These are phyloP conservation scores for Pinus taeda DNA, from an alignment of 75 land plant species.

Conservation along the genomic window DNA sequence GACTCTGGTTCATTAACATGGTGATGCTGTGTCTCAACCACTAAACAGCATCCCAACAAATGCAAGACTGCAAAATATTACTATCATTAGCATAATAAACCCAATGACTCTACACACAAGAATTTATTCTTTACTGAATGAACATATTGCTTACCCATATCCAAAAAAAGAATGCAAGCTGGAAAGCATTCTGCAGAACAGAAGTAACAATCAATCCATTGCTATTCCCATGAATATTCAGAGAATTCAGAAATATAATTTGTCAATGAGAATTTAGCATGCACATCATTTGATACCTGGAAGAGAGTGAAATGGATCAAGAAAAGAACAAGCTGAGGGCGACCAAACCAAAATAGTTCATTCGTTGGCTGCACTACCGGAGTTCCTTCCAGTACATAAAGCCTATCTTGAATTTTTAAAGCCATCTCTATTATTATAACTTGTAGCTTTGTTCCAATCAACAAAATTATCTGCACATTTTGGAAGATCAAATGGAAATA, in stretches of 20 bases:
- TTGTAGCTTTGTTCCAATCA: constrained; percentile 77
- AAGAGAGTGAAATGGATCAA: constrained; percentile 72
- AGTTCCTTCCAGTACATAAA: constrained; percentile 42
- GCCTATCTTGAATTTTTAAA: constrained; percentile 35
- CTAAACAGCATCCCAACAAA: no score
- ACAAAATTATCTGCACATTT: constrained; percentile 46
- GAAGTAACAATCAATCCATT: not conserved
- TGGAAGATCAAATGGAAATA: not conserved
- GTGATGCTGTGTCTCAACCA: no score
- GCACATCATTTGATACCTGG: constrained; percentile 26
- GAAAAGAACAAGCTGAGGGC: constrained; percentile 43
- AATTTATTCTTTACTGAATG: no score
- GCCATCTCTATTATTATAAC: constrained; percentile 64
- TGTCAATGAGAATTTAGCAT: not conserved
- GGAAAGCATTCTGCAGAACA: constrained; percentile 38
- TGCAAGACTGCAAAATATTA: no score
- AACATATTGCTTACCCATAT: constrained; percentile 20
- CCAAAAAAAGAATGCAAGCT: constrained; percentile 46
- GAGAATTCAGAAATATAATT: not conserved
- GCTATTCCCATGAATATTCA: not conserved
- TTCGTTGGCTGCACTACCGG: constrained; percentile 56
- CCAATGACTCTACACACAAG: no score
- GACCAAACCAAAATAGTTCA: constrained; percentile 68
- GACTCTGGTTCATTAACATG: no score
- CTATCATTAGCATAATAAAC: no score